Evolutionary conservation across 768 basidiomycete species (phyloP), one percentile per base, ranked within the genome.

Genomic region (Dendrothele bispora): DNA sequence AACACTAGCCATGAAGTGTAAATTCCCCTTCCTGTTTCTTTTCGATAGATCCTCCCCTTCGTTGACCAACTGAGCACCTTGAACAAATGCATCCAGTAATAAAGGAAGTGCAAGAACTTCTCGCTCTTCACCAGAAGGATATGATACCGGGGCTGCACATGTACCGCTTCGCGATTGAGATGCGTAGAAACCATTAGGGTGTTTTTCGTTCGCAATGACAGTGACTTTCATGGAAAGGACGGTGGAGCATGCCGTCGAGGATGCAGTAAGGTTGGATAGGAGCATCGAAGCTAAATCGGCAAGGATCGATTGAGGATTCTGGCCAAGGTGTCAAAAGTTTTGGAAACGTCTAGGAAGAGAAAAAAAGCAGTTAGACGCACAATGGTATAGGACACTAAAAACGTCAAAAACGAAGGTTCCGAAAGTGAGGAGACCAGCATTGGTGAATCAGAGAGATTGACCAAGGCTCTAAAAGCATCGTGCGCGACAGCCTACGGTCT

Each of bases 231-330:
- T 69, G 1, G 72, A 71, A 5, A 92, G 68, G 7, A 98, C 64
- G 7, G 75, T 63, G 8, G 78, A 70, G 54, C 89, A 86, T 44
- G 88, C 78, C 0, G 78, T 66, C 2, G 88, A 74, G 36, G 89
- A 84, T 4, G 88, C 78, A 7, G 92, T 89, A 27, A 97, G 70
- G 69, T 98, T 98, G n/a, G 94, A 95, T 8, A 98, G 78, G 1
- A 98, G 75, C 95, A 98, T 98, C n/a, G 91, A 80, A 3, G 94
- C 92, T 17, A 98, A 82, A 72, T 98, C 95, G 27, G 93, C 92
- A 22, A 98, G 85, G 48, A 87, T 83, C 8, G 95, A 84, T 51
- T 87, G 82, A n/a, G 91, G 87, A 66, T 93, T 88, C 94, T 98
- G 56, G 32, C 20, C 22, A 22, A 48, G 47, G 27, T 53, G 49